Conservation (phyloP, 768 basidiomycete genomes). For the Rossbeevera mucosa region DNA sequence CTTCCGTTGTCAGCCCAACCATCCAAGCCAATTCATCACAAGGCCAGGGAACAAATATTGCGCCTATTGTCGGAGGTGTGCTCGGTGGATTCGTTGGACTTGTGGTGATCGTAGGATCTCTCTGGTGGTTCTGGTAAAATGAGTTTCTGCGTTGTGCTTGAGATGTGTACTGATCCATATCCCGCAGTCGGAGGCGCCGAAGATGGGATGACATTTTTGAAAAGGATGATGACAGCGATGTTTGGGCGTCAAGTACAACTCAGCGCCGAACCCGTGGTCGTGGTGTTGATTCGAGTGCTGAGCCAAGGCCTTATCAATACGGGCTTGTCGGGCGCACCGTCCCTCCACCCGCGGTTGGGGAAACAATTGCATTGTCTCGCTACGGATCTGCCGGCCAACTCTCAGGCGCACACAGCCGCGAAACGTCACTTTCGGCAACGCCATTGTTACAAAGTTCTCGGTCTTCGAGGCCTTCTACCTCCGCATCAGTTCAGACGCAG, state of each 20-base stretch:
- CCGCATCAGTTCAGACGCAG: slow-evolving; percentile 33
- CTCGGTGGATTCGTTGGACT: slow-evolving; percentile 53
- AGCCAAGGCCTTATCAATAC: slow-evolving; percentile 59
- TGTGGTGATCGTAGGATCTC: slow-evolving; percentile 37
- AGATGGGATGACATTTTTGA: slow-evolving; percentile 53
- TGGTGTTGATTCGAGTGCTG: slow-evolving; percentile 30
- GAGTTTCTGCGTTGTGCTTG: slow-evolving; percentile 1
- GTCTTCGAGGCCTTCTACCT: slow-evolving; percentile 41
- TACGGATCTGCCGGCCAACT: slow-evolving; percentile 19
- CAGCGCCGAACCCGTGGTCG: slow-evolving; percentile 21
- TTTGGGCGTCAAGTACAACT: slow-evolving; percentile 15
- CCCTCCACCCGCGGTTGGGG: slow-evolving; percentile 28
- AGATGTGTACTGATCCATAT: slow-evolving; percentile 9
- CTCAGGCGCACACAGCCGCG: slow-evolving; percentile 21
- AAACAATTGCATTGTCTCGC: slow-evolving; percentile 33
- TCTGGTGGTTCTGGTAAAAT: slow-evolving; percentile 51
- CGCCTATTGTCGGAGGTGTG: slow-evolving; percentile 50
- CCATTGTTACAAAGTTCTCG: slow-evolving; percentile 22
- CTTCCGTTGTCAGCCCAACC: slow-evolving; percentile 12
- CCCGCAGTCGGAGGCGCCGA: slow-evolving; percentile 39
- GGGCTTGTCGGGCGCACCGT: slow-evolving; percentile 50
- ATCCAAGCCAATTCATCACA: slow-evolving; percentile 12
- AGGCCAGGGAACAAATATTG: slow-evolving; percentile 32
- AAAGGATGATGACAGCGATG: slow-evolving; percentile 33
- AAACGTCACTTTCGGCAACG: slow-evolving; percentile 22